Conservation (phyloP, 805 yeast species). For the Metschnikowia arizonensis region DNA sequence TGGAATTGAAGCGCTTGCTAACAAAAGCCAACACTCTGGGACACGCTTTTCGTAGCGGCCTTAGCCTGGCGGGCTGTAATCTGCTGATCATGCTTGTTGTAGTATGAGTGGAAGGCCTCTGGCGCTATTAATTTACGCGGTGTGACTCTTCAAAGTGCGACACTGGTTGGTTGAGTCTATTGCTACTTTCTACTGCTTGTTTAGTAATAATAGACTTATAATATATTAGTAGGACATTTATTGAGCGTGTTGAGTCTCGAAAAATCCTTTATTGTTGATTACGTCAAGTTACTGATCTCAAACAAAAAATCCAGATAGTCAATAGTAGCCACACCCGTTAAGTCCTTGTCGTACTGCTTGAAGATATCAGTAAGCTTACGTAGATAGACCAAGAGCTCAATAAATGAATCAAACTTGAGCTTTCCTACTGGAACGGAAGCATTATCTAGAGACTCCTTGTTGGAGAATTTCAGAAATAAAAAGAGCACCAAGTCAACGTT, state of each 20-base stretch:
- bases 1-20: slow-evolving; percentile 2
- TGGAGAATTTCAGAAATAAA: slow-evolving; percentile 54
- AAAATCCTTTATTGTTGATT: not conserved
- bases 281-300: slow-evolving; percentile 38
- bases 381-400: slow-evolving; percentile 73
- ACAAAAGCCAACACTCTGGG: not conserved
- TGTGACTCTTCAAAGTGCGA: not conserved
- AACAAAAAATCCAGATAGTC: slow-evolving; percentile 64
- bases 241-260: not conserved
- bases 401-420: slow-evolving; percentile 75
- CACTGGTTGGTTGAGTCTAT: not conserved
- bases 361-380: slow-evolving; percentile 74
- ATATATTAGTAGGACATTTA: not conserved
- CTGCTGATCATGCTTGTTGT: slow-evolving; percentile 1
- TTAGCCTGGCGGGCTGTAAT: slow-evolving; percentile 2
- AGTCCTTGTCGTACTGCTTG: slow-evolving; percentile 69
- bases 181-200: not conserved
- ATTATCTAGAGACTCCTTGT: slow-evolving; percentile 27
- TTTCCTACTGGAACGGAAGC: slow-evolving; percentile 31
- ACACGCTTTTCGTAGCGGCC: not conserved
- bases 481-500: slow-evolving; percentile 53
- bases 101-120: not conserved
- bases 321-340: slow-evolving; percentile 67
- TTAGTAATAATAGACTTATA: not conserved
- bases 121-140: not conserved